A percentile compares a stretch with the other conserved stretches of the same genome.
phyloP scores from a whole-genome alignment of 768 basidiomycete species.

The Guyanaporus albipodus region DNA sequence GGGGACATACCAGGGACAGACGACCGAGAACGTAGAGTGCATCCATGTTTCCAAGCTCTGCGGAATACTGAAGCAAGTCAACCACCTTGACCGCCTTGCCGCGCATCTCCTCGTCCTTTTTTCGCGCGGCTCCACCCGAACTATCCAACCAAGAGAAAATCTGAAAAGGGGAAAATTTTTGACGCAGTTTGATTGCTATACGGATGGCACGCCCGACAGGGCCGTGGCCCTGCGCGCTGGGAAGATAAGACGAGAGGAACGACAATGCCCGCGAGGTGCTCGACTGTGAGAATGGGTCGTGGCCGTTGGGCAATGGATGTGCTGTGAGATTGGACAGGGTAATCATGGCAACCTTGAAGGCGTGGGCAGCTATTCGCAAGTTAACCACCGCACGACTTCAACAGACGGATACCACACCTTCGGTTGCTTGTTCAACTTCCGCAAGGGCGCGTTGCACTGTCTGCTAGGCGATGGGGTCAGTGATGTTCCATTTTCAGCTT shows the following conservation, averaged over 20 bases:
- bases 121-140: slow-evolving; percentile 43
- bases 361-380: slow-evolving; percentile 51
- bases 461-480: slow-evolving; percentile 11
- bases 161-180: slow-evolving; percentile 50
- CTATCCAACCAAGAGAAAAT: slow-evolving; percentile 39
- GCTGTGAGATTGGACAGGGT: slow-evolving; percentile 66
- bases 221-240: slow-evolving; percentile 72
- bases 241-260: slow-evolving; percentile 61
- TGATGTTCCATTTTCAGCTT: background rate
- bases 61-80: slow-evolving; percentile 76
- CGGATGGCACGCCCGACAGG: slow-evolving; percentile 69
- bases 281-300: slow-evolving; percentile 40
- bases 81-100: slow-evolving; percentile 78
- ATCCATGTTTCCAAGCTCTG: slow-evolving; percentile 71
- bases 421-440: slow-evolving; percentile 43
- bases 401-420: slow-evolving; percentile 38
- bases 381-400: slow-evolving; percentile 1
- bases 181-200: slow-evolving; percentile 61
- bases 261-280: slow-evolving; percentile 44
- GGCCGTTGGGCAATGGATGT: slow-evolving; percentile 51
- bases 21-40: slow-evolving; percentile 66
- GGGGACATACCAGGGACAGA: slow-evolving; percentile 56
- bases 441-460: slow-evolving; percentile 3
- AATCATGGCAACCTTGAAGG: slow-evolving; percentile 70
- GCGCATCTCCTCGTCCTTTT: slow-evolving; percentile 61